These are phyloP conservation scores for Simplicillium sp. DNA, from an alignment of 2,329 filamentous ascomycete species.

Conservation along the genomic window DNA sequence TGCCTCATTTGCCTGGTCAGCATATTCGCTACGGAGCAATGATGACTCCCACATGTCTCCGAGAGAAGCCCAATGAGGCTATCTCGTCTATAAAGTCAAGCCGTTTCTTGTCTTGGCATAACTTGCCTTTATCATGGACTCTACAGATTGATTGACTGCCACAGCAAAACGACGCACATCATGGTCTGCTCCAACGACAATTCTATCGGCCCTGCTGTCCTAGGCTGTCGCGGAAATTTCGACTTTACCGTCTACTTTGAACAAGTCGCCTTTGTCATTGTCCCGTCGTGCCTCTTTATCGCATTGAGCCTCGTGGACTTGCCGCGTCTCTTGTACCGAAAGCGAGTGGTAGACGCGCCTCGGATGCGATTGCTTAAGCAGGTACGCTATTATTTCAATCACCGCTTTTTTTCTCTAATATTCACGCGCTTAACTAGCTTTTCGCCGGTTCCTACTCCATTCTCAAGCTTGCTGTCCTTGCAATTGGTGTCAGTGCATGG, in stretches of 20 bases:
- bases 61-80: too few species aligned
- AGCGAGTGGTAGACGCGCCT: neutral
- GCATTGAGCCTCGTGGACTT: neutral
- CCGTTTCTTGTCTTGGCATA: too few species aligned
- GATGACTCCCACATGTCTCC: too few species aligned
- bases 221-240: slow-evolving; percentile 2
- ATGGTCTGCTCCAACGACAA: slow-evolving; percentile 2
- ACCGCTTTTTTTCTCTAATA: neutral
- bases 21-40: too few species aligned
- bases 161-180: neutral
- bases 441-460: neutral
- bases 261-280: slow-evolving; percentile 1
- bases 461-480: neutral
- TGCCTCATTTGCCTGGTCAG: too few species aligned
- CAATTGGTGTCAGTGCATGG: neutral
- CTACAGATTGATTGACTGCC: too few species aligned
- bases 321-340: neutral
- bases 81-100: too few species aligned
- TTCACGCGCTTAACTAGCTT: neutral
- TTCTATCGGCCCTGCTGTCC: neutral
- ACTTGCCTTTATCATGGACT: too few species aligned
- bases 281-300: slow-evolving; percentile 3
- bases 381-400: neutral
- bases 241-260: slow-evolving; percentile 4
- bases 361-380: neutral